Evolutionary conservation across 148 eudicot genomes (phyloP), one percentile per base, ranked within the genome.

Genomic region (Rhododendron kiyosumense): DNA sequence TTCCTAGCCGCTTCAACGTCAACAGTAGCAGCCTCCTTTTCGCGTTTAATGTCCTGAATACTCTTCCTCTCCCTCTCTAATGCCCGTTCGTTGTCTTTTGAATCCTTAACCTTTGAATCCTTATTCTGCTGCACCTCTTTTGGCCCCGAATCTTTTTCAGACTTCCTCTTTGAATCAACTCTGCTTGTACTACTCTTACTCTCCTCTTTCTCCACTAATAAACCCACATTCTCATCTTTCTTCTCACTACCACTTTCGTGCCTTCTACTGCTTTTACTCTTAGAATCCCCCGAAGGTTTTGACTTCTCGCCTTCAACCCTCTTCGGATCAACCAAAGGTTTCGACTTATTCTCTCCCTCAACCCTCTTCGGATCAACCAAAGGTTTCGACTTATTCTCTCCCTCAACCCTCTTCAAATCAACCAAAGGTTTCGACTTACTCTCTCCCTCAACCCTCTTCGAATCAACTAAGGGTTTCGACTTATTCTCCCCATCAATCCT

Each of bases 121-220:
- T 89, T 88, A 20, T 18, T 41, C 67, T 63, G 69, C 24, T 84
- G 85, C 84, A 13, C 90, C 86, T 96, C 99, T 88, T 92, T 95
- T 89, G 91, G 61, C 59, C 67, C 86, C 9, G 86, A 87, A 43
- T 89, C 93, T 87, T 85, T 93, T 28, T 95, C 99, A 49, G 93
- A 90, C 90, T 93, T 92, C 81, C 94, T 87, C 91, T 91, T 97
- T 2, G 90, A 84, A 30, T 96, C 99, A 63, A 84, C 87, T 84
- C 89, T 90, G 81, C 92, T 85, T 67, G 26, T 90, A 90, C 81
- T 91, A 89, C 91, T 90, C 86, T 84, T 94, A 86, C 89, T 89
- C 79, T 89, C 94, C 52, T 92, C 95, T 32, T 92, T 93, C 46
- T 88, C 92, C 24, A 78, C 81, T 0, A 45, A 86, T n/a, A 84